These are phyloP conservation scores for Dissophora globulifera DNA, from an alignment of 192 early-diverging fungal species.

Conservation along the genomic window DNA sequence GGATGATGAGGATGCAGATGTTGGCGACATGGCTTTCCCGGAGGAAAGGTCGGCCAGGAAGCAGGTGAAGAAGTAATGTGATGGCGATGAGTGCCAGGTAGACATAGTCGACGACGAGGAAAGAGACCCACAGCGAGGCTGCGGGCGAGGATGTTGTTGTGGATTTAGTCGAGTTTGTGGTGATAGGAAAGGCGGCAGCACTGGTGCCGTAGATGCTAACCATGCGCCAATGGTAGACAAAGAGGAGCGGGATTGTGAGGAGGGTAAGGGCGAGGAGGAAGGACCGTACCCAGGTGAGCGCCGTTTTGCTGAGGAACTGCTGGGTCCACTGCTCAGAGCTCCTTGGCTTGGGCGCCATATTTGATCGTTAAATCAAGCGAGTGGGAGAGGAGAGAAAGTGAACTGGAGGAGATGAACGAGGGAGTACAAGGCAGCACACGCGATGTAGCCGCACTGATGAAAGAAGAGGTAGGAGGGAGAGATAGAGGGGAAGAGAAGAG, in stretches of 20 bases:
- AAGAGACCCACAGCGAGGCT: conserved; percentile 1
- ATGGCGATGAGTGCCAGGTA: background rate
- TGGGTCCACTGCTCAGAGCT: background rate
- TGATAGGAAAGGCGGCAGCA: background rate
- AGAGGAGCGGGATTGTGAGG: background rate
- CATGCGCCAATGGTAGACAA: conserved; percentile 5
- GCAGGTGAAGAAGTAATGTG: background rate
- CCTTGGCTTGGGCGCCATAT: background rate
- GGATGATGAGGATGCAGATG: background rate
- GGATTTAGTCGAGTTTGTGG: conserved; percentile 1
- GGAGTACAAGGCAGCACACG: no score
- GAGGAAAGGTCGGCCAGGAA: background rate
- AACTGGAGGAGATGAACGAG: no score
- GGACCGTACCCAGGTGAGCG: background rate
- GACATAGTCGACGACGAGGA: conserved; percentile 4
- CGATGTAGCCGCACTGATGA: no score
- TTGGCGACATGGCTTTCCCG: background rate
- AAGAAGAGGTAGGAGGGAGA: no score
- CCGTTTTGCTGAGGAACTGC: background rate
- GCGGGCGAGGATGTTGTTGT: background rate
- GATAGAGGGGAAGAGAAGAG: no score
- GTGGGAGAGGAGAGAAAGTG: no score
- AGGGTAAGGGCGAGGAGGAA: background rate
- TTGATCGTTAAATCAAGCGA: no score
- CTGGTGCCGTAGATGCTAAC: background rate